Evolutionary conservation across 129 eudicot species (phyloP).

Genomic region (Flaveria robusta): DNA sequence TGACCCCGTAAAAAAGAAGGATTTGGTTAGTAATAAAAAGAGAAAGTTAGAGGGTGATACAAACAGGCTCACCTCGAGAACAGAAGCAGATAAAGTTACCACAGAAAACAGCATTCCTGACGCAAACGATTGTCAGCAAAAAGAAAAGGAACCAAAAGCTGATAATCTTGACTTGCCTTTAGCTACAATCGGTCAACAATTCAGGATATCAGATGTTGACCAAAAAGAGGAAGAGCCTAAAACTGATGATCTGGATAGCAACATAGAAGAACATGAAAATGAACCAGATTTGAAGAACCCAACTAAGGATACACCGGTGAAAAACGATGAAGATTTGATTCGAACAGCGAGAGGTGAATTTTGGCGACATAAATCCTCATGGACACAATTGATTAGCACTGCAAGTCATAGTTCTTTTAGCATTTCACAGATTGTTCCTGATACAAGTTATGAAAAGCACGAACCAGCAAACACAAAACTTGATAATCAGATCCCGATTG

Average conservation of each 20-base stretch:
- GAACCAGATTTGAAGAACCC: not conserved
- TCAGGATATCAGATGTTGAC: conserved; percentile 41
- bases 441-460: conserved; percentile 38
- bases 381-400: conserved; percentile 64
- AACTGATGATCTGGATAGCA: conserved; percentile 23
- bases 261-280: conserved; percentile 13
- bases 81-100: conserved; percentile 16
- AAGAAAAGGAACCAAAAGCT: conserved; percentile 19
- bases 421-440: conserved; percentile 71
- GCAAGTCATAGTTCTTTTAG: conserved; percentile 63
- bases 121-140: conserved; percentile 15
- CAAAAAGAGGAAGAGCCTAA: conserved; percentile 35
- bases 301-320: conserved; percentile 31
- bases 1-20: conserved; percentile 1
- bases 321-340: conserved; percentile 28
- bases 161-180: conserved; percentile 8
- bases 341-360: conserved; percentile 56
- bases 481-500: conserved; percentile 25
- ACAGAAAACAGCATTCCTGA: conserved; percentile 22
- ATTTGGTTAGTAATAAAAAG: conserved; percentile 19
- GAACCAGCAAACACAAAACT: conserved; percentile 30
- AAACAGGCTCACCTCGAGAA: not conserved
- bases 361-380: conserved; percentile 81
- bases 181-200: conserved; percentile 9
- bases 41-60: conserved; percentile 14